These are phyloP conservation scores for Aspergillus tamarii DNA, from an alignment of 2,329 filamentous ascomycete genomes.

Conservation along the genomic window DNA sequence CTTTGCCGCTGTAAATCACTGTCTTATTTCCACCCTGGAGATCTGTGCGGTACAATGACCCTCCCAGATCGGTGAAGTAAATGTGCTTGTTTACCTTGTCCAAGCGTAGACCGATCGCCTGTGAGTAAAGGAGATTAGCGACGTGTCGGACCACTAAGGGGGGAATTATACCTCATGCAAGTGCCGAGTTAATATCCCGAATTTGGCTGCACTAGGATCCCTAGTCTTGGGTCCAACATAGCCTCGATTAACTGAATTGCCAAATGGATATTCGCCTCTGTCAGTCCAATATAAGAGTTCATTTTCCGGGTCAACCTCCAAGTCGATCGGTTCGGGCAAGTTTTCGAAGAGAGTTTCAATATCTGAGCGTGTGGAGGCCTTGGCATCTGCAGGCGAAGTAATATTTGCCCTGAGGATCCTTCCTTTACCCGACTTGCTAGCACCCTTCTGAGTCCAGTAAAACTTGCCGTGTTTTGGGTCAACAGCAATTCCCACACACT, in stretches of 20 bases:
- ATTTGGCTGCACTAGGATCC: neutral
- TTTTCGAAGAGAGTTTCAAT: conserved; percentile 47
- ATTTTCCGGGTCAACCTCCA: conserved; percentile 52
- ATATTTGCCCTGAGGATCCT: conserved; percentile 58
- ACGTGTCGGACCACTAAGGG: too few species aligned
- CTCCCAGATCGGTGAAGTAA: neutral
- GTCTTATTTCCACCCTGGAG: neutral
- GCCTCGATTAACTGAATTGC: neutral
- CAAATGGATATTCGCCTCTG: neutral
- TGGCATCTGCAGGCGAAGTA: conserved; percentile 37
- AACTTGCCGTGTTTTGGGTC: conserved; percentile 49
- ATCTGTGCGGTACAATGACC: neutral
- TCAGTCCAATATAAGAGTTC: neutral
- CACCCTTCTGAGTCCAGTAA: conserved; percentile 66
- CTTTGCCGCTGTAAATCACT: neutral
- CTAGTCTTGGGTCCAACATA: neutral
- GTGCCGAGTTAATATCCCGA: neutral
- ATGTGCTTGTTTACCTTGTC: neutral
- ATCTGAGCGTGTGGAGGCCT: conserved; percentile 43
- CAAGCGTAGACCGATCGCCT: neutral
- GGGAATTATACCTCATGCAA: neutral
- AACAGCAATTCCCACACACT: conserved; percentile 60
- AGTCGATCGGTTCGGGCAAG: conserved; percentile 61
- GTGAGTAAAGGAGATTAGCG: too few species aligned
- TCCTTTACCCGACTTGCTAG: conserved; percentile 54